These are phyloP conservation scores for Ceratocystis harringtonii DNA, from an alignment of 2,329 filamentous ascomycete genomes.

Conservation along the genomic window DNA sequence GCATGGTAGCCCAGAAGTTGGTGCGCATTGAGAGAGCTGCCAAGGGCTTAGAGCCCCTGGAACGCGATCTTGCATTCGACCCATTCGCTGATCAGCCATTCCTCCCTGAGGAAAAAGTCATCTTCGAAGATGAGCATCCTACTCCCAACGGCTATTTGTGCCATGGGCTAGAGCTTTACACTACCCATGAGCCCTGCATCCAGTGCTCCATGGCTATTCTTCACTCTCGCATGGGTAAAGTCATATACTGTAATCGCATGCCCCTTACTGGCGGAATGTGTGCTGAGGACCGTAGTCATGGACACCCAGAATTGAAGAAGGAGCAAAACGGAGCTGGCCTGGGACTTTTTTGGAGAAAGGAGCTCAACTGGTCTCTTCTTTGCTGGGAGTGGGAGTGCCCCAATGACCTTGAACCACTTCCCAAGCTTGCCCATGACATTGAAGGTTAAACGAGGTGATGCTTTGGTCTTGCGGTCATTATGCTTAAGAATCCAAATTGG, in stretches of 20 bases:
- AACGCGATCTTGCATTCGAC: slow-evolving; percentile 37
- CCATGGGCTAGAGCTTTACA: slow-evolving; percentile 81
- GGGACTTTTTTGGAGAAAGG: slow-evolving; percentile 55
- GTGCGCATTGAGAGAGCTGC: slow-evolving; percentile 39
- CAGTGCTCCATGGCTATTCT: slow-evolving; percentile 96
- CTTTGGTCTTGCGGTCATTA: neutral
- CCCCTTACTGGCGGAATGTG: slow-evolving; percentile 66
- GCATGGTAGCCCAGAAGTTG: slow-evolving; percentile 60
- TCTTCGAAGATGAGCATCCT: slow-evolving; percentile 50
- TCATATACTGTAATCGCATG: slow-evolving; percentile 70
- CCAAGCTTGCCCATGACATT: slow-evolving; percentile 12
- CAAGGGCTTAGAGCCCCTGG: slow-evolving; percentile 24
- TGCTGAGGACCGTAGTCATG: slow-evolving; percentile 51
- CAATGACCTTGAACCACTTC: slow-evolving; percentile 25
- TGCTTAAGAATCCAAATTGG: neutral
- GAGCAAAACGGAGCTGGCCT: slow-evolving; percentile 43
- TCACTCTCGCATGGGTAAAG: slow-evolving; percentile 79
- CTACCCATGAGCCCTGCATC: slow-evolving; percentile 89
- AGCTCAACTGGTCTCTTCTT: slow-evolving; percentile 75
- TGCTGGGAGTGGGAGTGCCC: slow-evolving; percentile 59
- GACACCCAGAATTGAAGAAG: slow-evolving; percentile 26
- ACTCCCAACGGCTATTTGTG: slow-evolving; percentile 77
- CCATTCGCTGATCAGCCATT: slow-evolving; percentile 56
- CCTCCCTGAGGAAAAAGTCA: slow-evolving; percentile 47
- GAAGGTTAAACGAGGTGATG: slow-evolving; percentile 18